Evolutionary conservation across 768 basidiomycete genomes (phyloP), one percentile per base, ranked within the genome.

Genomic region (Boletellus ananas): DNA sequence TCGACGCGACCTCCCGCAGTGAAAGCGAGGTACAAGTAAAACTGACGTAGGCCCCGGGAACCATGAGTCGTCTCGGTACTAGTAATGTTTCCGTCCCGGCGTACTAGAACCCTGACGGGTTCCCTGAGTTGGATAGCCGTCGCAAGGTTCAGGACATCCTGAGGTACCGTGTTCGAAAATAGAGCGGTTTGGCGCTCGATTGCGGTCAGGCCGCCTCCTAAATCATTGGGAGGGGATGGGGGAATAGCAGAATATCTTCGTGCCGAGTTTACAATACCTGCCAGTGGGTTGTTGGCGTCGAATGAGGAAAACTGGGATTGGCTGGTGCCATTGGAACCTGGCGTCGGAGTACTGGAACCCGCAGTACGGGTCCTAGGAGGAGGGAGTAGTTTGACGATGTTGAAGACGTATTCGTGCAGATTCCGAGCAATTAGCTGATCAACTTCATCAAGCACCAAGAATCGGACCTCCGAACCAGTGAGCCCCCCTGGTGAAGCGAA

Each of bases 161-260:
- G 93, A 14, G 93, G 95, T 16, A 96, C 94, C 3, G 96, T 99
- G 67, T 98, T 98, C 34, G 93, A 95, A 70, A 97, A 97, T n/a
- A 92, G 75, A 7, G 90, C 91, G 4, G 91, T 92, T 68, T 94
- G 93, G 21, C 94, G 84, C 58, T 94, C 92, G 41, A 87, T 77
- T 1, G 63, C 44, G 12, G 61, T 25, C 20, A 74, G 54, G n/a
- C 60, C 70, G 18, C 61, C 63, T 29, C 63, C 59, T 41, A 57
- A 59, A 17, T 74, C 72, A 18, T 72, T 74, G 13, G 71, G 74
- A 11, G 81, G 75, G 27, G 81, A 69, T 3, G 73, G 56, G 13
- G 75, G 70, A 23, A 83, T 71, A 17, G 76, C 58, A 38, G 87
- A 90, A 58, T 83, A 81, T 58, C 86, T 74, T 47, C 87, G 77